Evolutionary conservation across 1,284 basidiomycete genomes (phyloP).

Genomic region (Cutaneotrichosporon curvatum): DNA sequence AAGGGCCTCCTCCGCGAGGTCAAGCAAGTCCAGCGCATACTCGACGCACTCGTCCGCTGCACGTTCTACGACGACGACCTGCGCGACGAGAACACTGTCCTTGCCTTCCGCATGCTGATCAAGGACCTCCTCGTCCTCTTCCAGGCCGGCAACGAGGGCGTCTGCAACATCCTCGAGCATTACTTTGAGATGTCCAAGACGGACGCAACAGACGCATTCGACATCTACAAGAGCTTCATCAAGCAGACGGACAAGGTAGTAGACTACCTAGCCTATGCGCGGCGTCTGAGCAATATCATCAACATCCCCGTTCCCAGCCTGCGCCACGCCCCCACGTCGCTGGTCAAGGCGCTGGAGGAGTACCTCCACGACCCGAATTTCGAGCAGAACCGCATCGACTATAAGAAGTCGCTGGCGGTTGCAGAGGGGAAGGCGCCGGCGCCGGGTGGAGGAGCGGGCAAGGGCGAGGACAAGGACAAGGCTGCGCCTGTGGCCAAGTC

Average conservation of each 20-base stretch:
- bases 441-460: not conserved
- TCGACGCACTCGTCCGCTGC: conserved; percentile 79
- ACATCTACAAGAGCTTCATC: conserved; percentile 90
- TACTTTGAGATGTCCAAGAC: conserved; percentile 98
- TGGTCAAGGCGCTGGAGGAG: conserved; percentile 88
- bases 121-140: conserved; percentile 94
- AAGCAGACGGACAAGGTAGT: conserved; percentile 89
- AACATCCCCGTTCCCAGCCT: conserved; percentile 91
- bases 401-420: conserved; percentile 75
- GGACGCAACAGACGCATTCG: conserved; percentile 78
- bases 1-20: conserved; percentile 92
- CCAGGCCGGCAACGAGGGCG: conserved; percentile 94
- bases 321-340: conserved; percentile 88
- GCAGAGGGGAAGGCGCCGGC: conserved; percentile 51
- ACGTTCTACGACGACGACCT: conserved; percentile 88
- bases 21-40: conserved; percentile 78
- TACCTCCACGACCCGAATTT: conserved; percentile 94
- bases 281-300: conserved; percentile 82
- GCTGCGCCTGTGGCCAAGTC: conserved; percentile 12
- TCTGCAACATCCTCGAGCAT: conserved; percentile 94
- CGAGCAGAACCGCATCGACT: conserved; percentile 87
- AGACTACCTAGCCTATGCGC: conserved; percentile 86
- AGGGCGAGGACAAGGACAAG: conserved; percentile 12
- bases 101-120: conserved; percentile 88
- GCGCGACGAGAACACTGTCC: conserved; percentile 82